A percentile compares a stretch with the other conserved stretches of the same genome.
Conservation (phyloP, 2,329 filamentous ascomycete genomes). For the Colletotrichum theobromicola region DNA sequence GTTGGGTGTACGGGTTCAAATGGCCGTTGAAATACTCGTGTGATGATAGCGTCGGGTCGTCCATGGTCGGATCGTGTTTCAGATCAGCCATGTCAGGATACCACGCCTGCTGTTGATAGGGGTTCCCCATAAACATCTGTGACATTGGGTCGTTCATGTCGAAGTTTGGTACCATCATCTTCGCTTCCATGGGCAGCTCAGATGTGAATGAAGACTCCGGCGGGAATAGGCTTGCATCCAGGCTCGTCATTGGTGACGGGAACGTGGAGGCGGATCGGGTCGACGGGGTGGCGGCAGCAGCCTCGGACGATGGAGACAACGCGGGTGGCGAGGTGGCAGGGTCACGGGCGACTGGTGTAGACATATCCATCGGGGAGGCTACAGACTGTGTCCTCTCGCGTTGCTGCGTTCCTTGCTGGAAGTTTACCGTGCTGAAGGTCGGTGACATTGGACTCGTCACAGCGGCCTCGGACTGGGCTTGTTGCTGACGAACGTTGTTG, state of each 20-base stretch:
- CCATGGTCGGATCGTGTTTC: not conserved
- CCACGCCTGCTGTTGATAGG: conserved; percentile 1
- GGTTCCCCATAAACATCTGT: conserved; percentile 16
- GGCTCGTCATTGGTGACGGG: conserved; percentile 24
- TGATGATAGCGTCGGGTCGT: not conserved
- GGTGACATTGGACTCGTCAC: not conserved
- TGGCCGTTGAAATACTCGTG: conserved; percentile 12
- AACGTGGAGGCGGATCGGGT: conserved; percentile 27
- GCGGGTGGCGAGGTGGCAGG: conserved; percentile 30
- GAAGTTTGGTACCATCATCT: conserved; percentile 41
- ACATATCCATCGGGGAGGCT: conserved; percentile 24
- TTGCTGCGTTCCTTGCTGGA: conserved; percentile 27
- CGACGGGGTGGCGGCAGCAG: conserved; percentile 7
- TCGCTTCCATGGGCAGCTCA: conserved; percentile 46
- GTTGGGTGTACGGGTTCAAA: conserved; percentile 11
- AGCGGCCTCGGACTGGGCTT: not conserved
- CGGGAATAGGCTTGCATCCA: conserved; percentile 27
- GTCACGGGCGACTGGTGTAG: not conserved
- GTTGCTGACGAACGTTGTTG: not conserved
- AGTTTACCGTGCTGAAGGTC: not conserved
- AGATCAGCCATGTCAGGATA: not conserved
- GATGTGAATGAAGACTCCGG: conserved; percentile 44
- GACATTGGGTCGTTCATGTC: conserved; percentile 32
- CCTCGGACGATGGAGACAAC: conserved; percentile 30
- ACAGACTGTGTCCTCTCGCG: not conserved